phyloP scores from a whole-genome alignment of 2,329 filamentous ascomycete species.

The Trichoderma oligosporum region DNA sequence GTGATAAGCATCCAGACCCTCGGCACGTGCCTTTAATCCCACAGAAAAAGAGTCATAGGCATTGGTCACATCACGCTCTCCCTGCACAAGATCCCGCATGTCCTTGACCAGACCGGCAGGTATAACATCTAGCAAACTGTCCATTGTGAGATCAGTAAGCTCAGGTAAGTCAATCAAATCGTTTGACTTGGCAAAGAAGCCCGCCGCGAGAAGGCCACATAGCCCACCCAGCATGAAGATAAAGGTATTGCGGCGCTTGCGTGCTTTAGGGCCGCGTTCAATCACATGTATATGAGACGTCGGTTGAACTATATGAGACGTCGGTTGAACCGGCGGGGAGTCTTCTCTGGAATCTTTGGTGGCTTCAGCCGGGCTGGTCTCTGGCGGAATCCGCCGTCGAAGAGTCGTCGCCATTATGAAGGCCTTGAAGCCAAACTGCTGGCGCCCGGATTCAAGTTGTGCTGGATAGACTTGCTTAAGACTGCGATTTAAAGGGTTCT shows the following conservation, averaged over 20 bases:
- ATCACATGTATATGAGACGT: slow-evolving; percentile 41
- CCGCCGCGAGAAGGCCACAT: slow-evolving; percentile 84
- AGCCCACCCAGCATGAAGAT: slow-evolving; percentile 85
- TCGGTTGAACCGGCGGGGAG: slow-evolving; percentile 27
- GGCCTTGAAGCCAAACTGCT: not conserved
- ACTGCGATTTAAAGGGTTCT: too few species aligned
- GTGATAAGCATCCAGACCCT: slow-evolving; percentile 78
- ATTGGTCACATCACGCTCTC: slow-evolving; percentile 76
- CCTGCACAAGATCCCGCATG: slow-evolving; percentile 79
- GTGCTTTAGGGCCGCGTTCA: slow-evolving; percentile 46
- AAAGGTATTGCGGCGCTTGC: slow-evolving; percentile 72
- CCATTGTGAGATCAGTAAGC: slow-evolving; percentile 71
- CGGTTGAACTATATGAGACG: slow-evolving; percentile 33
- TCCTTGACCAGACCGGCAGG: slow-evolving; percentile 83
- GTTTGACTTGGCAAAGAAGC: slow-evolving; percentile 84
- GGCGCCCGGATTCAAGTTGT: not conserved
- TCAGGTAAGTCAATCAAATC: slow-evolving; percentile 81
- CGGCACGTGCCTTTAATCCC: slow-evolving; percentile 73
- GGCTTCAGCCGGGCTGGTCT: slow-evolving; percentile 21
- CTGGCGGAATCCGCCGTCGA: slow-evolving; percentile 32
- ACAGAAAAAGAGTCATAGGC: slow-evolving; percentile 93
- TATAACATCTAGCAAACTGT: slow-evolving; percentile 80
- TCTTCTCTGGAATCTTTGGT: slow-evolving; percentile 29
- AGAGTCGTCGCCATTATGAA: slow-evolving; percentile 33
- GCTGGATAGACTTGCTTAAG: too few species aligned